Percentiles rank a stretch among this genome's conserved stretches.
Evolutionary conservation across 169 alveolate genomes (phyloP).

Genomic region (Eimeria mitis): DNA sequence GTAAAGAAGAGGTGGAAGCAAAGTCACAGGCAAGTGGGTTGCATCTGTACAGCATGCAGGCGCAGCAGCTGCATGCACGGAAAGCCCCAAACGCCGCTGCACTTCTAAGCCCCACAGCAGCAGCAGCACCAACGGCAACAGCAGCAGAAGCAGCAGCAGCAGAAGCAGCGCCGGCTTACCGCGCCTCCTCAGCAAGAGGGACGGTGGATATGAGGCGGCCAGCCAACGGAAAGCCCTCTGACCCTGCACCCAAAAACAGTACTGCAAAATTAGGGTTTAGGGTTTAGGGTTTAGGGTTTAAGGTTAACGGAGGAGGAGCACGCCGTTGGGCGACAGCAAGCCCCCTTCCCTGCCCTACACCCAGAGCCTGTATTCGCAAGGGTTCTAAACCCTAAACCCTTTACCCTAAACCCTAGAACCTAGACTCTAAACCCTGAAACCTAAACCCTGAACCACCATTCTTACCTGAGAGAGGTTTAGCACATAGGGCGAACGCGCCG

Average conservation of each 20-base stretch:
- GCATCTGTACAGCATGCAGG: background rate
- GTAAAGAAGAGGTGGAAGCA: background rate
- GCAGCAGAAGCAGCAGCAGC: background rate
- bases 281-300: background rate
- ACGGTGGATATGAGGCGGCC: conserved; percentile 32
- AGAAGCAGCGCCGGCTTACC: conserved; percentile 19
- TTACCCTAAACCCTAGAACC: background rate
- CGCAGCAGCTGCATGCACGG: background rate
- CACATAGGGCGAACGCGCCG: conserved; percentile 80
- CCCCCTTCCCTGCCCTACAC: background rate
- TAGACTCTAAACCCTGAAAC: conserved; percentile 4
- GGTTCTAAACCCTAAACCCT: background rate
- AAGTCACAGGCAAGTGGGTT: background rate
- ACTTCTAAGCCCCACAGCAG: background rate
- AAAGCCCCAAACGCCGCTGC: background rate
- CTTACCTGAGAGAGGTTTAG: conserved; percentile 63
- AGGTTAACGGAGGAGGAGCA: background rate
- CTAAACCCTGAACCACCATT: background rate
- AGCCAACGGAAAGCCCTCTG: conserved; percentile 35
- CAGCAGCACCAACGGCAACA: background rate
- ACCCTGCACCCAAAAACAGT: conserved; percentile 1
- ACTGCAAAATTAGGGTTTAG: background rate
- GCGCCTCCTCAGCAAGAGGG: conserved; percentile 59
- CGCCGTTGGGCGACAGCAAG: background rate
- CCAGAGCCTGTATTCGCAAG: background rate